Evolutionary conservation across 495 filamentous ascomycete genomes (phyloP).

Genomic region (Rusavskia elegans): DNA sequence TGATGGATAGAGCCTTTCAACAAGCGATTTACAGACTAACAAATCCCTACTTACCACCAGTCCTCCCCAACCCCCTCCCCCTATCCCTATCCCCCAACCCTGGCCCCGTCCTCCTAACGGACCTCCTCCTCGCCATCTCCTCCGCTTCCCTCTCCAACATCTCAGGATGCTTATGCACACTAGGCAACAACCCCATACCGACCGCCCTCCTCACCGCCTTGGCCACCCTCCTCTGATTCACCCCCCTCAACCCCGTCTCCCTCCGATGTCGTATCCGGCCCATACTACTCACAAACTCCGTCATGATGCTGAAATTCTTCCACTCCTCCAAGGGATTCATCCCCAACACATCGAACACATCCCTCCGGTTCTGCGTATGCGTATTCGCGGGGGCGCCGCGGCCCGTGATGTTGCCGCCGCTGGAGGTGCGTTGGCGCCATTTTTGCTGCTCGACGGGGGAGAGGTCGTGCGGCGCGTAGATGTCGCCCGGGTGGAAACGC

Average conservation of each 20-base stretch:
- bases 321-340: conserved; percentile 74
- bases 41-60: neutral
- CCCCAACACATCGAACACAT: conserved; percentile 68
- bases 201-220: conserved; percentile 82
- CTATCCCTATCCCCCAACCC: neutral
- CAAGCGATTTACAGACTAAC: neutral
- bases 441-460: conserved; percentile 56
- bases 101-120: neutral
- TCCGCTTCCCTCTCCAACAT: conserved; percentile 38
- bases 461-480: conserved; percentile 85
- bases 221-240: conserved; percentile 83
- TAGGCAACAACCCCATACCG: conserved; percentile 82
- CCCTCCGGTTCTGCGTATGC: conserved; percentile 14
- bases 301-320: conserved; percentile 88
- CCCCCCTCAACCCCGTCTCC: conserved; percentile 64
- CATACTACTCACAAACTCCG: conserved; percentile 69
- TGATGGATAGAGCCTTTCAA: too few species aligned
- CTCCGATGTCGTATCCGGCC: conserved; percentile 65
- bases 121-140: neutral
- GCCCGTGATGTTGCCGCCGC: conserved; percentile 3
- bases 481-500: conserved; percentile 57
- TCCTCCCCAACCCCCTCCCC: neutral
- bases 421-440: conserved; percentile 26
- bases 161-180: conserved; percentile 85
- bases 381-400: neutral